A percentile compares a stretch with the other conserved stretches of the same genome.
phyloP scores from a whole-genome alignment of 371 early-diverging fungal species.

The Thermomucor indicae-seudaticae region DNA sequence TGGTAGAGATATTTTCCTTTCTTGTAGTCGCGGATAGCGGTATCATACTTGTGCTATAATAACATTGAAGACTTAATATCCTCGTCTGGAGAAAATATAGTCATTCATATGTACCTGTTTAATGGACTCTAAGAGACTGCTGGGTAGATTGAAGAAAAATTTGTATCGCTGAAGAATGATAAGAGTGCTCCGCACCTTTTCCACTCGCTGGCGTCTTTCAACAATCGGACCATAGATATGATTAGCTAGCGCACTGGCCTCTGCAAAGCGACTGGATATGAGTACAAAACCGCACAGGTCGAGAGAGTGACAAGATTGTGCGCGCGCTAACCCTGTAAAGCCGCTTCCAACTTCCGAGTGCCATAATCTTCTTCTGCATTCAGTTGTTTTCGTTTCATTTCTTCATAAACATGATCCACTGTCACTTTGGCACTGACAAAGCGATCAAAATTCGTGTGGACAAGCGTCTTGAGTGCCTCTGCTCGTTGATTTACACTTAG shows the following conservation, averaged over 20 bases:
- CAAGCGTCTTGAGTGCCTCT: slow-evolving; percentile 82
- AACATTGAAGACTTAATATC: neutral
- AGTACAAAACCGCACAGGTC: neutral
- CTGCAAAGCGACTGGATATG: slow-evolving; percentile 32
- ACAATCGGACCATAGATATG: slow-evolving; percentile 88
- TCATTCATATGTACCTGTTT: slow-evolving; percentile 49
- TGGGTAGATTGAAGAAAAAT: slow-evolving; percentile 93
- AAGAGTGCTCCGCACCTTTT: slow-evolving; percentile 89
- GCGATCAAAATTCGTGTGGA: slow-evolving; percentile 93
- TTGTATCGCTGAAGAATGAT: slow-evolving; percentile 86
- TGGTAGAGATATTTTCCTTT: slow-evolving; percentile 78
- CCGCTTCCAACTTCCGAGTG: slow-evolving; percentile 40
- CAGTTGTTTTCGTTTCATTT: slow-evolving; percentile 81
- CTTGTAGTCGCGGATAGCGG: slow-evolving; percentile 93
- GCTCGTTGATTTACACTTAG: slow-evolving; percentile 76
- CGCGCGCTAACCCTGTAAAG: slow-evolving; percentile 41
- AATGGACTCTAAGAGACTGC: slow-evolving; percentile 76
- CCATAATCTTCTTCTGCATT: slow-evolving; percentile 81
- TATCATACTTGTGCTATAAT: slow-evolving; percentile 77
- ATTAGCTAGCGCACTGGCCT: slow-evolving; percentile 65
- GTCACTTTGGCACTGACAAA: slow-evolving; percentile 95
- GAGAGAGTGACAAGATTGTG: neutral
- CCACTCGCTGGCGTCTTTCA: slow-evolving; percentile 79
- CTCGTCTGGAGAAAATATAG: neutral
- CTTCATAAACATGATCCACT: slow-evolving; percentile 90